Base-by-base conservation (phyloP, 2,329 filamentous ascomycete genomes). In the Penicillium rolfsii region DNA sequence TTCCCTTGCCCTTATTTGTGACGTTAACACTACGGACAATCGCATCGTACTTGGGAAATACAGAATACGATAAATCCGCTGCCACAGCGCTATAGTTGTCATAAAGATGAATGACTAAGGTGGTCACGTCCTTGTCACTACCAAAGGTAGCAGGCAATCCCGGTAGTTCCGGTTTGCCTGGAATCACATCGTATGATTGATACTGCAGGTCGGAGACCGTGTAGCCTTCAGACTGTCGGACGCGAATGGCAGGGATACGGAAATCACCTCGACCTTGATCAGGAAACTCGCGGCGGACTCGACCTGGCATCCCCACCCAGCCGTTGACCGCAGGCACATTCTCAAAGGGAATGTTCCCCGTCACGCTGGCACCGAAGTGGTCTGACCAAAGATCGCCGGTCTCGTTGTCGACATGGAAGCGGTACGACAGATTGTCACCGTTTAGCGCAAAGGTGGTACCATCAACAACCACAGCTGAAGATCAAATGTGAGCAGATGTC, bases 211-310 rank as follows among this genome's bases (percentile, higher is more conserved):
- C 82, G 6, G 82, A 84, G 14, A 89, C 81, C 0, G 85, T 87
- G 61, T 85, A 81, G 33, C 86, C 87, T 16, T 80, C 80, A 1
- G 82, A 76, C 66, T 89, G 86, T 56, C 80, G 79, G 65, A 89
- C 85, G 40, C 84, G 82, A 12, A 89, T 80, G 0, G 87, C 87
- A 0, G 87, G 87, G 2, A 83, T 75, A 3, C 87, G 82, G 64
- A 87, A 86, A 68, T 89, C 87, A 16, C 86, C 86, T 7, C 86
- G 81, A 0, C 87, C 87, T 4, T 86, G 76, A 61, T 89, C 87
- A 1, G 87, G 87, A 57, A 87, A 88, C 69, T 89, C 87, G 30
- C 87, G 82, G 16, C 84, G 81, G 16, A 82, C 70, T 45, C 84
- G 85, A 11, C 81, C 82, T 38, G 81, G 72, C 52, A 79, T 69